These are phyloP conservation scores for Agarophyton chilense DNA, from an alignment of 23 red algal species.

Conservation along the genomic window DNA sequence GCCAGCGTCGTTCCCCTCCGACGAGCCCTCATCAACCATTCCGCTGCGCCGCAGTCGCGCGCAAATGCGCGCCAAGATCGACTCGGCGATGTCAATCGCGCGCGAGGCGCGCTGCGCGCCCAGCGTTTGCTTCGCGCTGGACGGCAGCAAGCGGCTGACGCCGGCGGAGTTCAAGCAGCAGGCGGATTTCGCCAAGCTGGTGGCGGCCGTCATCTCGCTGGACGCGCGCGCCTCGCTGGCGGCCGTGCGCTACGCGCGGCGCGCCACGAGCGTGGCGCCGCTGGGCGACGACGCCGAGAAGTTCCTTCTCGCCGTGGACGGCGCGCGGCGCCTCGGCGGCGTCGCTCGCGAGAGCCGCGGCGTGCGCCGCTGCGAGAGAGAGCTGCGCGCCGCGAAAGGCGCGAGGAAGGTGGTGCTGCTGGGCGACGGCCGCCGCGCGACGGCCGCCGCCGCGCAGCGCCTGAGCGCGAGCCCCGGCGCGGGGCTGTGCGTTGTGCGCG, in stretches of 20 bases:
- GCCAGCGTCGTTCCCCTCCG: too few species aligned
- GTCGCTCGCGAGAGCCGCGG: not conserved
- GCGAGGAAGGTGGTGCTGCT: conserved; percentile 12
- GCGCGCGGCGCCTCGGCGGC: too few species aligned
- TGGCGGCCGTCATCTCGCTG: conserved; percentile 3
- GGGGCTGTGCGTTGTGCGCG: not conserved
- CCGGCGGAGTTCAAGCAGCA: not conserved
- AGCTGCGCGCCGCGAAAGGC: not conserved
- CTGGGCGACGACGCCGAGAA: not conserved
- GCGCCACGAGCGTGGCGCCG: not conserved
- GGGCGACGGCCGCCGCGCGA: not conserved
- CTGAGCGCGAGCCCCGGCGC: not conserved
- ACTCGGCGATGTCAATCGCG: not conserved
- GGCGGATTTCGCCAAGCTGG: not conserved
- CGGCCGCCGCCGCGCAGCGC: not conserved
- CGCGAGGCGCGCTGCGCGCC: not conserved
- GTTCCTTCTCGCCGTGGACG: not conserved
- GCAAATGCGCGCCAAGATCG: not conserved
- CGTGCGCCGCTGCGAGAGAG: not conserved
- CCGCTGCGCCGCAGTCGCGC: too few species aligned
- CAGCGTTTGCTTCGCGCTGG: conserved; percentile 6
- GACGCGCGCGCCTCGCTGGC: not conserved
- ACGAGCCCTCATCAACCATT: too few species aligned
- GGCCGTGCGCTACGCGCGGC: not conserved
- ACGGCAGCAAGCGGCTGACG: not conserved